These are phyloP conservation scores for Chaetomium olivaceum DNA, from an alignment of 2,329 filamentous ascomycete genomes.

Conservation along the genomic window DNA sequence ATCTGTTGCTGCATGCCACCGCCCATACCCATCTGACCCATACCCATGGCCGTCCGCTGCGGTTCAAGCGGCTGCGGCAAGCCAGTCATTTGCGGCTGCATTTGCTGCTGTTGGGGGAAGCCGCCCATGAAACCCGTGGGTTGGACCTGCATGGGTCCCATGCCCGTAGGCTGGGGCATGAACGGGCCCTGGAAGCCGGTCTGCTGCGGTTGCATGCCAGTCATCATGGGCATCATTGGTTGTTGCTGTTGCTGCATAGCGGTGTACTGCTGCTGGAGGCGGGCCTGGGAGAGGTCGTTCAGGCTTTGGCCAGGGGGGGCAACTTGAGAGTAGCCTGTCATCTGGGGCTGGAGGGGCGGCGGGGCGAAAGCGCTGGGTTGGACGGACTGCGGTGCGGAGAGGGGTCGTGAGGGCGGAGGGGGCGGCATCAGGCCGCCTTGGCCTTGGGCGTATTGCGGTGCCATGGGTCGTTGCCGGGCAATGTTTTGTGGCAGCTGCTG, in stretches of 20 bases:
- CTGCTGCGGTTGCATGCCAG: constrained; percentile 45
- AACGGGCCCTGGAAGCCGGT: constrained; percentile 16
- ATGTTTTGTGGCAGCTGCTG: constrained; percentile 47
- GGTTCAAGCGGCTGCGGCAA: constrained; percentile 62
- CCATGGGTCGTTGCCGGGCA: constrained; percentile 67
- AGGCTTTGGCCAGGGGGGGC: constrained; percentile 76
- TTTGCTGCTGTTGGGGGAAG: constrained; percentile 43
- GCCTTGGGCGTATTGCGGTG: constrained; percentile 63
- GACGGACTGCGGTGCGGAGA: constrained; percentile 83
- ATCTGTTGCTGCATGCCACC: background rate
- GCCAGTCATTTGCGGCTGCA: constrained; percentile 50
- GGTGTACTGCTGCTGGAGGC: constrained; percentile 62
- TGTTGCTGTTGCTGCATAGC: constrained; percentile 42
- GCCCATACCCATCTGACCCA: constrained; percentile 45
- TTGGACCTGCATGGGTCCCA: constrained; percentile 54
- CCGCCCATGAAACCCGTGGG: constrained; percentile 58
- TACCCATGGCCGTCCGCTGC: constrained; percentile 56
- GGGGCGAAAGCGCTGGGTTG: constrained; percentile 72
- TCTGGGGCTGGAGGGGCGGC: constrained; percentile 77
- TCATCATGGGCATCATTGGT: constrained; percentile 50
- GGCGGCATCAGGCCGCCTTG: constrained; percentile 70
- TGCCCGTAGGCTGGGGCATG: constrained; percentile 24
- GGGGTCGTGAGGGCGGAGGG: constrained; percentile 73
- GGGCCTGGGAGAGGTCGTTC: constrained; percentile 68
- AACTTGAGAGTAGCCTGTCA: constrained; percentile 69